Evolutionary conservation across 768 basidiomycete species (phyloP).

Genomic region (Boletus vinaceobasis): DNA sequence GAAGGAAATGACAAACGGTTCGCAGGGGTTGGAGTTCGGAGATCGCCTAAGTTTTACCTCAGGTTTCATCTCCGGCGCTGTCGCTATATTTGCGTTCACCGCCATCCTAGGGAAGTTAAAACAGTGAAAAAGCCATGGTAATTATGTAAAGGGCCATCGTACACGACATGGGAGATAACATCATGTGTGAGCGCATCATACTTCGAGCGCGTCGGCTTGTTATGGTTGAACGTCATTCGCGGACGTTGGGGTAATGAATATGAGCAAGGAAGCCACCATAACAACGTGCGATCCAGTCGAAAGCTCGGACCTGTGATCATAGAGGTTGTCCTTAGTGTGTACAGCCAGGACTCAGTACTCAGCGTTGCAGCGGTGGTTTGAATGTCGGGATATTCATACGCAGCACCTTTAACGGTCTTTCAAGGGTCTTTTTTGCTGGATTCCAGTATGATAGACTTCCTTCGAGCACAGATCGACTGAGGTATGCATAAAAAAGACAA

Average conservation of each 20-base stretch:
- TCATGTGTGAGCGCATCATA: background rate
- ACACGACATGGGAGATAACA: background rate
- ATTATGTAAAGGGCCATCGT: too few species aligned
- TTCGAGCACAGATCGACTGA: too few species aligned
- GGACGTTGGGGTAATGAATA: background rate
- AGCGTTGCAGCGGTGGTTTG: too few species aligned
- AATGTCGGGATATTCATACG: too few species aligned
- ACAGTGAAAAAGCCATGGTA: background rate
- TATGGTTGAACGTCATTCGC: background rate
- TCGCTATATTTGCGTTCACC: constrained; percentile 6
- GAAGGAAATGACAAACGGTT: background rate
- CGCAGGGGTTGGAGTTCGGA: background rate
- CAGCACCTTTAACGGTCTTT: too few species aligned
- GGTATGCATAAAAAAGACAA: too few species aligned
- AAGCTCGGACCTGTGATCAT: too few species aligned
- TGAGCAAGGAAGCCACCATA: background rate
- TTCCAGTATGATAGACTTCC: too few species aligned
- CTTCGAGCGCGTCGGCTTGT: background rate
- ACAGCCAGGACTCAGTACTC: too few species aligned
- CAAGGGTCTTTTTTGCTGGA: too few species aligned
- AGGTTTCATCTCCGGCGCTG: constrained; percentile 18
- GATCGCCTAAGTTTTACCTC: constrained; percentile 8
- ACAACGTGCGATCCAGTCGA: too few species aligned
- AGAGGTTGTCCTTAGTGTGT: background rate
- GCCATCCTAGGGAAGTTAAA: constrained; percentile 6